Base-by-base conservation (phyloP, 1,139 yeast species). In the Blastobotrys proliferans region DNA sequence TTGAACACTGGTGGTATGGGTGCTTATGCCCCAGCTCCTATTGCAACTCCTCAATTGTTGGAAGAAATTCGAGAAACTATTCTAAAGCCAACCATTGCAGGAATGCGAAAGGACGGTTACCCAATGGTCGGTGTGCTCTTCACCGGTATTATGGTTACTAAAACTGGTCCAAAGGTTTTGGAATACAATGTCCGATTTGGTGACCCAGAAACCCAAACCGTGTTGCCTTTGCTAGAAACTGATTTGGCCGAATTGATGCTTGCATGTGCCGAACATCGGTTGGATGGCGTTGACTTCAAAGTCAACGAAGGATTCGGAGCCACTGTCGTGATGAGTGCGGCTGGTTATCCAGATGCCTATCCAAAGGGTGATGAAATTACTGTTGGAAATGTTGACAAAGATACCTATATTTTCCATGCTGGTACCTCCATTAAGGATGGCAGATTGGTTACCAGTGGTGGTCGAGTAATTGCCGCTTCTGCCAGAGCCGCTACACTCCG, bases 1-100 rank as follows among this genome's bases (percentile, higher is more conserved):
- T 74, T 90, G 52, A 94, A 94, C 70, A 94, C 98, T 41, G 99
- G 99, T 53, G 99, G 99, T 51, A 94, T 94, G 99, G 99, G 99
- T 51, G 95, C 98, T 14, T 94, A 94, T 61, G 94, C 97, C 3
- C 99, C 98, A 38, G 95, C 97, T 6, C 98, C 98, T 43, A 76
- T 90, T 49, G 92, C 85, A 18, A 81, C 92, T 22, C 80, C 85
- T 4, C 73, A 74, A 28, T 65, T 92, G 27, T 68, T 88, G 56
- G 68, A 74, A 47, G 73, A 80, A 63, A 88, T 94, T 58, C 79
- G 88, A 59, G 71, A 72, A 41, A 73, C 76, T 24, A 76, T 94
- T 57, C 76, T 94, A 55, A 81, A 83, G 67, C 98, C 97, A 46
- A 85, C 97, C 35, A 83, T 94, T 61, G 92, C 82, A 55, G 98